Evolutionary conservation across 2,329 filamentous ascomycete genomes (phyloP).

Genomic region (Aspergillus brunneoviolaceus): DNA sequence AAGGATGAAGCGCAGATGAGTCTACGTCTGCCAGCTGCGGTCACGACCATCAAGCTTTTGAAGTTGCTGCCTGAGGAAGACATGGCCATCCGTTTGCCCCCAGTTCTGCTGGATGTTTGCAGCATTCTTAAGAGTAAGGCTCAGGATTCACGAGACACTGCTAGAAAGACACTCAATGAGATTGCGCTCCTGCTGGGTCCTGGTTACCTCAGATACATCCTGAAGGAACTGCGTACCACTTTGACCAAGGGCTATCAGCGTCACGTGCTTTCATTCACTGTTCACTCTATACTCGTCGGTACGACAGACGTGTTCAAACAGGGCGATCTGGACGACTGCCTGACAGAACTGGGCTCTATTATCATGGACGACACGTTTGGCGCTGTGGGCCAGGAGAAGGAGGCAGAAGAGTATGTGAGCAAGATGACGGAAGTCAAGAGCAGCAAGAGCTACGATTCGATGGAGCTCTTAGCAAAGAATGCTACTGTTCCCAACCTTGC

Average conservation of each 20-base stretch:
- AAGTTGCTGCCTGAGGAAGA: constrained; percentile 73
- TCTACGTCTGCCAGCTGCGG: constrained; percentile 82
- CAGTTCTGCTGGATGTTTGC: constrained; percentile 86
- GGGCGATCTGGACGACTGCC: constrained; percentile 86
- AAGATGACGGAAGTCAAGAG: constrained; percentile 98
- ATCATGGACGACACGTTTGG: constrained; percentile 99
- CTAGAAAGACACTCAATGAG: constrained; percentile 80
- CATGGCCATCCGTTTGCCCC: constrained; percentile 72
- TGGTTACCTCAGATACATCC: constrained; percentile 83
- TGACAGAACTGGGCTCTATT: constrained; percentile 73
- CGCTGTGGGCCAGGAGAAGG: constrained; percentile 87
- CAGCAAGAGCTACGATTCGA: constrained; percentile 96
- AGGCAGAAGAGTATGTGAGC: constrained; percentile 90
- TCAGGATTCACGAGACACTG: constrained; percentile 86
- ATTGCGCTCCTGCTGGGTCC: constrained; percentile 80
- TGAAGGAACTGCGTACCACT: constrained; percentile 83
- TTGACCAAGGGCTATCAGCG: constrained; percentile 86
- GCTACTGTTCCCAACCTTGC: constrained; percentile 73
- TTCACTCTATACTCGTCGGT: constrained; percentile 84
- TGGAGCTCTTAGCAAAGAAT: constrained; percentile 85
- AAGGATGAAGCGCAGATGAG: constrained; percentile 95
- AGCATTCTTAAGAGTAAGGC: constrained; percentile 88
- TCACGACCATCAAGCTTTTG: constrained; percentile 84
- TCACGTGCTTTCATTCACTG: constrained; percentile 90
- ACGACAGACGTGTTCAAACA: constrained; percentile 70